A percentile compares a stretch with the other conserved stretches of the same genome.
phyloP scores from a whole-genome alignment of 257 asterid genomes.

The Petrea volubilis region DNA sequence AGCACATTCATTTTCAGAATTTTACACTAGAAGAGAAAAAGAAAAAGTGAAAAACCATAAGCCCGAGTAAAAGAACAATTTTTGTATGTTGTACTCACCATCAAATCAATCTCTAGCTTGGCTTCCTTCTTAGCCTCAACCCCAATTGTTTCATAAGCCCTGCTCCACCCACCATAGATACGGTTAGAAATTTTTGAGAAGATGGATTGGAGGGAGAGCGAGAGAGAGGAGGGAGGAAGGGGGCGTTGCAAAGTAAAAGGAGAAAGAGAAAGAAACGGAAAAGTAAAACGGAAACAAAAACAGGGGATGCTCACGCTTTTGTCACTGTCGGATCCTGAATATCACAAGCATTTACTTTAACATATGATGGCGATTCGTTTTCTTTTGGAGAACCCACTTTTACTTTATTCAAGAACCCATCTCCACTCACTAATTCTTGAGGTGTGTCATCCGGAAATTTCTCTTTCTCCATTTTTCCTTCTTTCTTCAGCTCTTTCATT shows the following conservation, averaged over 20 bases:
- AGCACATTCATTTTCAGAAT: slow-evolving; percentile 19
- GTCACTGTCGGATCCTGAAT: slow-evolving; percentile 48
- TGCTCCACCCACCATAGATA: slow-evolving; percentile 34
- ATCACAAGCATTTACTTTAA: slow-evolving; percentile 51
- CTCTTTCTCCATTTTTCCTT: slow-evolving; percentile 40
- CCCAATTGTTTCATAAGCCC: slow-evolving; percentile 37
- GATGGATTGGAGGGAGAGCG: not conserved
- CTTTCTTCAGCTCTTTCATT: slow-evolving; percentile 25
- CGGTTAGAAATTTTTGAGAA: slow-evolving; percentile 9
- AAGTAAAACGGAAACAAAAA: slow-evolving; percentile 27
- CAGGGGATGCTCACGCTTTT: slow-evolving; percentile 56
- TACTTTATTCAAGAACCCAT: slow-evolving; percentile 40
- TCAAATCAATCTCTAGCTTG: slow-evolving; percentile 50
- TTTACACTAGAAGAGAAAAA: not conserved
- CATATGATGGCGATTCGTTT: slow-evolving; percentile 51
- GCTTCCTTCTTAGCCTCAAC: slow-evolving; percentile 38
- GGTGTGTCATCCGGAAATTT: slow-evolving; percentile 36
- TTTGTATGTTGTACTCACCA: slow-evolving; percentile 40
- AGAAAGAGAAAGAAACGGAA: not conserved
- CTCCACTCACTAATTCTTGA: slow-evolving; percentile 35
- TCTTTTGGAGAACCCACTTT: slow-evolving; percentile 47
- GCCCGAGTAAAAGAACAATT: not conserved
- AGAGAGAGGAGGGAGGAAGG: not conserved
- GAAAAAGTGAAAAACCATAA: slow-evolving; percentile 13
- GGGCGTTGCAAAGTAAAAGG: not conserved